These are phyloP conservation scores for Anaeramoeba flamelloides DNA, from an alignment of 78 protist genomes.

Conservation along the genomic window DNA sequence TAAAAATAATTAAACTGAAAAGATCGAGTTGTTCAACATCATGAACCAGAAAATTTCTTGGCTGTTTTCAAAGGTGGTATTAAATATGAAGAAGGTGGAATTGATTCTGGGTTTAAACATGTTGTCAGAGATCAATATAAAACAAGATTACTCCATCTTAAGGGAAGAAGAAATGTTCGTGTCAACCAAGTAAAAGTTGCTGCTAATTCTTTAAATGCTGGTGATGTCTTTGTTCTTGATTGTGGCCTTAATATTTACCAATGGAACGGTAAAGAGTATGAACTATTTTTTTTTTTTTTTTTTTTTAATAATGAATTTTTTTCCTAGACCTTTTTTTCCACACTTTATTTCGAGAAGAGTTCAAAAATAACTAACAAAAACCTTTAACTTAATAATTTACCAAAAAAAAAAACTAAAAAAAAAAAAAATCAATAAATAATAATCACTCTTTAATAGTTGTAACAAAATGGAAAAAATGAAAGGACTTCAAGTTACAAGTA, in stretches of 20 bases:
- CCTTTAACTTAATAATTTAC: too few species aligned
- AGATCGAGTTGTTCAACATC: too few species aligned
- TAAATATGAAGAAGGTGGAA: slow-evolving; percentile 23
- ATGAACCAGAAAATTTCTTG: slow-evolving; percentile 30
- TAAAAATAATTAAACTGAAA: too few species aligned
- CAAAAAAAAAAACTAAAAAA: too few species aligned
- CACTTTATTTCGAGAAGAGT: too few species aligned
- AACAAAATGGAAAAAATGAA: slow-evolving; percentile 15
- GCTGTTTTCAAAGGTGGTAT: slow-evolving; percentile 11
- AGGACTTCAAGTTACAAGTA: slow-evolving; percentile 15
- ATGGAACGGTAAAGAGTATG: slow-evolving; percentile 32
- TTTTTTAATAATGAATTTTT: too few species aligned
- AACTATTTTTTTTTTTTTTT: too few species aligned
- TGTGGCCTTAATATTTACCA: neutral
- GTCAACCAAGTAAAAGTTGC: slow-evolving; percentile 12
- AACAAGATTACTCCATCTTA: slow-evolving; percentile 26
- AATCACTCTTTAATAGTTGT: too few species aligned
- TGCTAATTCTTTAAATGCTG: slow-evolving; percentile 28
- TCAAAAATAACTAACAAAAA: too few species aligned
- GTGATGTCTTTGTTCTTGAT: slow-evolving; percentile 46
- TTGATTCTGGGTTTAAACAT: slow-evolving; percentile 33
- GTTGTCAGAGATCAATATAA: slow-evolving; percentile 9
- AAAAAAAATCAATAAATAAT: too few species aligned
- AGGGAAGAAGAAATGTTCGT: slow-evolving; percentile 30
- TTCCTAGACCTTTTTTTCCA: too few species aligned